Conservation (phyloP, 768 basidiomycete species). For the Psilocybe azurescens region DNA sequence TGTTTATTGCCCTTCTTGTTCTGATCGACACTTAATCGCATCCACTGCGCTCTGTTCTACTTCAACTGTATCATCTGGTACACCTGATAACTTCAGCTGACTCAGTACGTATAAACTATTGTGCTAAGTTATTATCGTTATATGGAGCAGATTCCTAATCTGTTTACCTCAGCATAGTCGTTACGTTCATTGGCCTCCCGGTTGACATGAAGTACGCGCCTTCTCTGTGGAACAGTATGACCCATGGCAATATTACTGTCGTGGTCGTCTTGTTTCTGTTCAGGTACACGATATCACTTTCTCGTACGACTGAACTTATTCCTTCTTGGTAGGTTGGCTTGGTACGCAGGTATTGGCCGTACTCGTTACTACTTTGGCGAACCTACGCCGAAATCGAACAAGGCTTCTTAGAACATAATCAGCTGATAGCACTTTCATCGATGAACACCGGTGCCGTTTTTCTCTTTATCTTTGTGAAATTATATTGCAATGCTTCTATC, state of each 20-base stretch:
- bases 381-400: constrained; percentile 7
- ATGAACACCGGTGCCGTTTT: neutral
- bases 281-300: constrained; percentile 47
- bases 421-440: no score
- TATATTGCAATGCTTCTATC: constrained; percentile 4
- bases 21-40: neutral
- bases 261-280: constrained; percentile 58
- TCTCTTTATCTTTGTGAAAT: constrained; percentile 1
- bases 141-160: constrained; percentile 14
- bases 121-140: neutral
- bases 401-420: constrained; percentile 4
- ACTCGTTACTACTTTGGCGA: constrained; percentile 35
- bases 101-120: constrained; percentile 57
- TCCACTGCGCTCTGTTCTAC: no score
- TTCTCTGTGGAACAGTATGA: constrained; percentile 69
- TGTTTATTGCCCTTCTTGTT: neutral
- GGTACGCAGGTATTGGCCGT: constrained; percentile 48
- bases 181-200: constrained; percentile 65
- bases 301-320: neutral
- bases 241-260: constrained; percentile 78
- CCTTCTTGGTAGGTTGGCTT: constrained; percentile 45
- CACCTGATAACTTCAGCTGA: constrained; percentile 43
- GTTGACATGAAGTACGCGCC: constrained; percentile 53
- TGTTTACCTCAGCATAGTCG: constrained; percentile 51
- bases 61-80: no score